These are phyloP conservation scores for Phytophthora palmivora DNA, from an alignment of 352 stramenopile genomes.

Conservation along the genomic window DNA sequence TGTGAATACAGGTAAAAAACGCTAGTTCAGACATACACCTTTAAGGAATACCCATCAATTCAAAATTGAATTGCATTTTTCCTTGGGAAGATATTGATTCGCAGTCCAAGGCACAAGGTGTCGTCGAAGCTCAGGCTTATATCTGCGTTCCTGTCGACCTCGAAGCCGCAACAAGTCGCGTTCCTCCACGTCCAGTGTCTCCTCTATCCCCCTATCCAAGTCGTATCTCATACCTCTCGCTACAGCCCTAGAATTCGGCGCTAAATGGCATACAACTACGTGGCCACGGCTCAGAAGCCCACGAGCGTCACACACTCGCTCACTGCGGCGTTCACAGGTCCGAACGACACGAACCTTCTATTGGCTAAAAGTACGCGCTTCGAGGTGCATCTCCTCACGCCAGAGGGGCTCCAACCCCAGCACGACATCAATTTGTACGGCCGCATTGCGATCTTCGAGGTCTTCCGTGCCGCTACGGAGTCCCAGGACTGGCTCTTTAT, in stretches of 20 bases:
- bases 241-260: slow-evolving; percentile 13
- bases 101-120: background rate
- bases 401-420: slow-evolving; percentile 85
- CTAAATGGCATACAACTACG: slow-evolving; percentile 91
- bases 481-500: slow-evolving; percentile 89
- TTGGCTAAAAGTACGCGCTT: slow-evolving; percentile 90
- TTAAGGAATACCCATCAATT: slow-evolving; percentile 24
- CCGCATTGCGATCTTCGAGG: slow-evolving; percentile 89
- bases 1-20: too few relatives aligned
- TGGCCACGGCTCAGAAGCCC: slow-evolving; percentile 93
- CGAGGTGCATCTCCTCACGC: slow-evolving; percentile 88
- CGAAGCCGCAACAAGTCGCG: background rate
- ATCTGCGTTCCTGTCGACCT: background rate
- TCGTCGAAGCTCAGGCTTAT: background rate
- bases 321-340: slow-evolving; percentile 90
- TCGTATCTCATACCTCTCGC: background rate
- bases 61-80: slow-evolving; percentile 23
- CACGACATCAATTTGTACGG: slow-evolving; percentile 90
- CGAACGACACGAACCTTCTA: slow-evolving; percentile 91
- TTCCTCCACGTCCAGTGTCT: background rate
- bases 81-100: slow-evolving; percentile 17
- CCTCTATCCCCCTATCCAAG: slow-evolving; percentile 10
- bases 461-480: slow-evolving; percentile 79
- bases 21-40: too few relatives aligned
- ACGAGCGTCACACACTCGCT: slow-evolving; percentile 93